Conservation (phyloP, 2,329 filamentous ascomycete genomes). For the Cordyceps tenuipes region DNA sequence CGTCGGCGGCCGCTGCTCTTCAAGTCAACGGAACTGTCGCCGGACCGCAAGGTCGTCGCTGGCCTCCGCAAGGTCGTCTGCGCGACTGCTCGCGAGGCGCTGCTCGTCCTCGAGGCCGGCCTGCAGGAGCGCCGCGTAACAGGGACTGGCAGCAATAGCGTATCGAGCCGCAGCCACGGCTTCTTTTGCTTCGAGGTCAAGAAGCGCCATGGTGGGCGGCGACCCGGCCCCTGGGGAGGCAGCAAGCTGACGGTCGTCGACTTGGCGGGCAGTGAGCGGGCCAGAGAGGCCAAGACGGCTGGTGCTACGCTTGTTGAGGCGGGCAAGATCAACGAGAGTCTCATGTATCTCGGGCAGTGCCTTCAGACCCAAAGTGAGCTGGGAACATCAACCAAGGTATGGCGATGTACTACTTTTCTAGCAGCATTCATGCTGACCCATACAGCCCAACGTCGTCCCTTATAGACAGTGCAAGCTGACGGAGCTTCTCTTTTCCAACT, state of each 20-base stretch:
- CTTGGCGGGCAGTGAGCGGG: slow-evolving; percentile 86
- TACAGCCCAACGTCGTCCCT: slow-evolving; percentile 62
- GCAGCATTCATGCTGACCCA: slow-evolving; percentile 13
- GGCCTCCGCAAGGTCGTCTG: slow-evolving; percentile 88
- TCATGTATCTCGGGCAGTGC: slow-evolving; percentile 98
- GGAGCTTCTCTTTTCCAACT: slow-evolving; percentile 81
- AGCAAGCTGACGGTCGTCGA: slow-evolving; percentile 84
- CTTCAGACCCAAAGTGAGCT: slow-evolving; percentile 88
- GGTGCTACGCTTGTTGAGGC: slow-evolving; percentile 89
- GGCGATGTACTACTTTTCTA: slow-evolving; percentile 2
- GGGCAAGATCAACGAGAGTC: slow-evolving; percentile 94
- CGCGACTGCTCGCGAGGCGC: slow-evolving; percentile 68
- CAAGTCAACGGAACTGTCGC: slow-evolving; percentile 81
- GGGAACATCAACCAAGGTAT: slow-evolving; percentile 64
- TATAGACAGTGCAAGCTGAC: slow-evolving; percentile 82
- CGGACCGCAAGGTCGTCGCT: slow-evolving; percentile 89
- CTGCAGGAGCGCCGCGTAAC: slow-evolving; percentile 79
- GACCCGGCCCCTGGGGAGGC: slow-evolving; percentile 57
- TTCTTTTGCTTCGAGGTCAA: slow-evolving; percentile 96
- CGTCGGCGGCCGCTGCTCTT: slow-evolving; percentile 78
- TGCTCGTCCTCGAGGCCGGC: slow-evolving; percentile 84
- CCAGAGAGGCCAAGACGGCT: slow-evolving; percentile 86
- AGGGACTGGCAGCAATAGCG: slow-evolving; percentile 87
- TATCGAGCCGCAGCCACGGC: slow-evolving; percentile 84
- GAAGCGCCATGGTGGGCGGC: slow-evolving; percentile 51